Conservation (phyloP, 805 yeast genomes). For the Ogataea philodendri region DNA sequence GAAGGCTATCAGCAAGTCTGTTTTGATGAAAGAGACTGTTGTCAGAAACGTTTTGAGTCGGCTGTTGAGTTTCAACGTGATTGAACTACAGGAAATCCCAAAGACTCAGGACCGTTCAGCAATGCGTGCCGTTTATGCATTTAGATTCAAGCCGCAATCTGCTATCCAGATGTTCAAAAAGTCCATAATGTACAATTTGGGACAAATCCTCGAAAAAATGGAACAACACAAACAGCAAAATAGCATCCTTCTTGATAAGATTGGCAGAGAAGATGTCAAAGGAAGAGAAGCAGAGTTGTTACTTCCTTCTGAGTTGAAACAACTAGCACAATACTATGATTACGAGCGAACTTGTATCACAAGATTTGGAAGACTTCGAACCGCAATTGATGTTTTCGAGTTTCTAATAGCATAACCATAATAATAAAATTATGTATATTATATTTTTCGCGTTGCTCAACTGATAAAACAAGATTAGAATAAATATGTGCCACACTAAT, state of each 20-base stretch:
- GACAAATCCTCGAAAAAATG: constrained; percentile 47
- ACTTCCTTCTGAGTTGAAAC: constrained; percentile 71
- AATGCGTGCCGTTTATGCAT: constrained; percentile 78
- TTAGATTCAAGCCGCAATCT: constrained; percentile 48
- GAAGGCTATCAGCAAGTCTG: constrained; percentile 70
- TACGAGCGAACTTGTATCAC: constrained; percentile 55
- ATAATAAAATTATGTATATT: constrained; percentile 6
- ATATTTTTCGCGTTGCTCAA: constrained; percentile 2
- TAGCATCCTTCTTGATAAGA: constrained; percentile 68
- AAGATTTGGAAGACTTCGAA: constrained; percentile 53
- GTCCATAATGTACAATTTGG: constrained; percentile 52
- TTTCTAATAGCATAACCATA: constrained; percentile 8
- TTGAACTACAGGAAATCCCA: constrained; percentile 93
- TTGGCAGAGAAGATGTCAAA: constrained; percentile 85
- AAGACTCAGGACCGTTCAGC: constrained; percentile 90
- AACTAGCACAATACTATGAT: constrained; percentile 58
- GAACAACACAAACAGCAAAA: constrained; percentile 57
- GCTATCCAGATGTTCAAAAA: constrained; percentile 38
- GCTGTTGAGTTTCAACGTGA: constrained; percentile 63
- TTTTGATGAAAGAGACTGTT: constrained; percentile 73
- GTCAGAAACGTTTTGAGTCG: constrained; percentile 70
- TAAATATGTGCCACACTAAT: no score
- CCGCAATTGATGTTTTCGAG: constrained; percentile 53
- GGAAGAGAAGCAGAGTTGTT: constrained; percentile 76
- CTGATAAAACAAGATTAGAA: no score